Conservation (phyloP, 2,329 filamentous ascomycete genomes). For the Alternaria sp. region DNA sequence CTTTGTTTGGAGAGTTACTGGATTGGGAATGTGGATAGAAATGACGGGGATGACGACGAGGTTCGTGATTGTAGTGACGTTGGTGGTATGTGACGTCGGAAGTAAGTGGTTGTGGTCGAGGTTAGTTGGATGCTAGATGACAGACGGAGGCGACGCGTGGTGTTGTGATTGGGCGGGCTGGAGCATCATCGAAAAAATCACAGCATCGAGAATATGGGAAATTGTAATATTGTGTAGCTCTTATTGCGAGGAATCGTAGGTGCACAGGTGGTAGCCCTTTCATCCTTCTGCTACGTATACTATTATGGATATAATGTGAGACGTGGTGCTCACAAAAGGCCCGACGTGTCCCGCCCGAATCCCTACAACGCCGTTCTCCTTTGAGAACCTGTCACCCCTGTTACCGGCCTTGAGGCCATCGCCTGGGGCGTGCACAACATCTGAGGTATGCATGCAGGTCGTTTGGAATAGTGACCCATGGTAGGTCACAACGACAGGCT, state of each 20-base stretch:
- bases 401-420: neutral
- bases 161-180: neutral
- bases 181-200: neutral
- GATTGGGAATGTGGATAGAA: neutral
- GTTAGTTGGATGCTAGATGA: neutral
- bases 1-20: neutral
- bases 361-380: neutral
- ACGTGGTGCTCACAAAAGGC: conserved; percentile 3
- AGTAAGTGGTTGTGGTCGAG: neutral
- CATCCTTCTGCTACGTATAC: neutral
- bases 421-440: neutral
- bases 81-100: neutral
- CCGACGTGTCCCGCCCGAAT: neutral
- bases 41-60: neutral
- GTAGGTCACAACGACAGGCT: neutral
- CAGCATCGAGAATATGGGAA: neutral
- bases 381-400: neutral
- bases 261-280: neutral
- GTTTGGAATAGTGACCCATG: neutral
- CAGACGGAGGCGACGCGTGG: neutral
- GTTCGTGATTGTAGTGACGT: neutral
- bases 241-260: neutral
- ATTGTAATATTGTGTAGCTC: neutral
- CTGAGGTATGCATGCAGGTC: too few relatives aligned
- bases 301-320: neutral